phyloP scores from a whole-genome alignment of 441 rosid species.

The Pelargonium citronellum region DNA sequence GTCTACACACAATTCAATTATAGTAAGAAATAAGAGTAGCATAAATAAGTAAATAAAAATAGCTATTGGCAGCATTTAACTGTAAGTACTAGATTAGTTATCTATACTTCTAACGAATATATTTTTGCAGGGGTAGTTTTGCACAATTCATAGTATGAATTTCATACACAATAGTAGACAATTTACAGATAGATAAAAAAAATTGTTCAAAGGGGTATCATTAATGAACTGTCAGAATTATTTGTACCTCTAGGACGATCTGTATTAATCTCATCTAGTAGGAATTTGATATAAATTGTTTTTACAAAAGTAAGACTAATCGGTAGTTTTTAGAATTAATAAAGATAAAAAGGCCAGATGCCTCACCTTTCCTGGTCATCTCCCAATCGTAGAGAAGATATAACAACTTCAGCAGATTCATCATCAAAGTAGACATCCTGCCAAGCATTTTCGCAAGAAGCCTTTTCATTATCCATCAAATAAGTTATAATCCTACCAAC shows the following conservation, averaged over 20 bases:
- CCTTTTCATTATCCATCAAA: constrained; percentile 16
- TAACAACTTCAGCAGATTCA: constrained; percentile 86
- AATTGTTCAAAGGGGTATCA: too few relatives aligned
- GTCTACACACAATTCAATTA: neutral
- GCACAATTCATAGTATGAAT: neutral
- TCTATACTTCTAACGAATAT: neutral
- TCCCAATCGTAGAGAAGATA: constrained; percentile 86
- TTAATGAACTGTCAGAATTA: too few relatives aligned
- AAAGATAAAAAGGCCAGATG: neutral
- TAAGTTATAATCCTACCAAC: constrained; percentile 12
- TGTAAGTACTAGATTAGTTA: neutral
- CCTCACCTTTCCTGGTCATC: constrained; percentile 85
- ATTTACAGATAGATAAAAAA: too few relatives aligned
- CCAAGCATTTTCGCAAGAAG: constrained; percentile 26
- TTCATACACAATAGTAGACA: too few relatives aligned
- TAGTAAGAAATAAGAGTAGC: neutral
- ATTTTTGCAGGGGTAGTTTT: neutral
- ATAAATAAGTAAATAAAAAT: neutral
- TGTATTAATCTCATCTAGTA: neutral
- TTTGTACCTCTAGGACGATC: too few relatives aligned
- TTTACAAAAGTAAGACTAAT: too few relatives aligned
- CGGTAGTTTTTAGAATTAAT: neutral
- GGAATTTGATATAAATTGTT: neutral
- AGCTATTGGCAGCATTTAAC: neutral
- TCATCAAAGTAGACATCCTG: constrained; percentile 92